Evolutionary conservation across 148 eudicot species (phyloP), one percentile per base, ranked within the genome.

Genomic region (Nepenthes mirabilis): DNA sequence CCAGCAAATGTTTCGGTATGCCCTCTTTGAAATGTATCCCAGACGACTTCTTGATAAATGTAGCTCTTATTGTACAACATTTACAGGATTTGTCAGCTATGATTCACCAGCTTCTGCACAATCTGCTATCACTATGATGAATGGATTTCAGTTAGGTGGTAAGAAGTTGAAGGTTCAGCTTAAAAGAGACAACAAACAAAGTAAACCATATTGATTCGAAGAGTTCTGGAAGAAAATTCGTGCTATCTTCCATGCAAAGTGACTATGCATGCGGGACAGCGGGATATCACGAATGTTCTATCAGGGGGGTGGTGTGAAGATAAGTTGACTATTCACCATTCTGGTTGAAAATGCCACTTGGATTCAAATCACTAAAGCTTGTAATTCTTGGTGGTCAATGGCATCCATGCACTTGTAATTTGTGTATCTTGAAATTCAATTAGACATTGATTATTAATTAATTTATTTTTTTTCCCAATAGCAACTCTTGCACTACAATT

Each of bases 141-240:
- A 94, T 69, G 99, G 99, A 48, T 75, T 33, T 76, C 99, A 86
- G 74, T 78, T 94, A 78, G 87, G 89, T 56, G 82, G 91, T 81
- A 94, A 94, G 74, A 94, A 89, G 76, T 77, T 94, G 83, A 89
- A 89, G 81, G 99, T 94, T 73, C 87, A 94, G 74, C 93, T 82
- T 47, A 94, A 94, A 81, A 79, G 95, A 79, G 95, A 86, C 71
- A 86, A 80, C 79, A 86, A 81, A 71, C 86, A 79, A 66, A 89
- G 49, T 68, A 79, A 72, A 68, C 60, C 84, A 49, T 82, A 74
- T 63, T 82, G 75, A 84, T 74, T 78, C 55, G 57, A 54, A 54
- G n/a, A 49, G 3, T 49, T 49, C 3, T 49, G 52, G n/a, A 45
- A 45, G 52, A 49, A 40, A 40, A 40, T 40, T 4, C 4, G 45